Percentiles rank a stretch among this genome's conserved stretches.
phyloP scores from a whole-genome alignment of 139 green algal species.

The Coelastrella sp. region DNA sequence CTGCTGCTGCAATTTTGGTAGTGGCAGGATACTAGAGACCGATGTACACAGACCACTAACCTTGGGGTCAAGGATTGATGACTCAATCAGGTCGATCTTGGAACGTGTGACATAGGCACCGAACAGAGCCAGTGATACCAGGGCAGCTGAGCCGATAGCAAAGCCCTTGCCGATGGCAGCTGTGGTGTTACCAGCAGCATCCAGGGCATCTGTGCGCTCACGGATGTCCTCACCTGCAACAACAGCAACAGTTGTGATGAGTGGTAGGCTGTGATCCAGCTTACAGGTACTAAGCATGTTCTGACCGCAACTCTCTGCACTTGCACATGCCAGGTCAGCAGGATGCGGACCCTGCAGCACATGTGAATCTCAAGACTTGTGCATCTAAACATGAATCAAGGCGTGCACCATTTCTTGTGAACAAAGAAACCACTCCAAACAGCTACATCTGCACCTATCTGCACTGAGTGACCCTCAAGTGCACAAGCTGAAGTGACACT shows the following conservation, averaged over 20 bases:
- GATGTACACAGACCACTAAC: slow-evolving; percentile 1
- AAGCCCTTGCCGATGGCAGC: slow-evolving; percentile 99
- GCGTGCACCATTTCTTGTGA: too few relatives aligned
- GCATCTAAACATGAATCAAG: too few relatives aligned
- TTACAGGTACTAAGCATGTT: background rate
- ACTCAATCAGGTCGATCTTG: slow-evolving; percentile 84
- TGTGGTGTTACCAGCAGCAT: slow-evolving; percentile 98
- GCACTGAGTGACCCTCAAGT: too few relatives aligned
- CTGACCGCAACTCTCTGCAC: too few relatives aligned
- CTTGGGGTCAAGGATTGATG: slow-evolving; percentile 93
- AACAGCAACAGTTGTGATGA: background rate
- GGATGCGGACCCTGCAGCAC: too few relatives aligned
- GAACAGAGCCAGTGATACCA: slow-evolving; percentile 98
- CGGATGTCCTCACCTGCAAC: slow-evolving; percentile 90
- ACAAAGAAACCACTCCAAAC: too few relatives aligned
- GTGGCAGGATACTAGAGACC: too few relatives aligned
- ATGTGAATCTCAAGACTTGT: too few relatives aligned
- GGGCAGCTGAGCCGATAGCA: slow-evolving; percentile 97
- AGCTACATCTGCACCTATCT: too few relatives aligned
- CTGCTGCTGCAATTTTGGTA: too few relatives aligned
- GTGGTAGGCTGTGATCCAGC: slow-evolving; percentile 64
- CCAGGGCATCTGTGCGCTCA: slow-evolving; percentile 97
- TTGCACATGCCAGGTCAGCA: too few relatives aligned
- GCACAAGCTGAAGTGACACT: too few relatives aligned
- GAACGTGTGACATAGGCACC: slow-evolving; percentile 94